Evolutionary conservation across 345 rosid species (phyloP), one percentile per base, ranked within the genome.

Genomic region (Hibiscus trionum): DNA sequence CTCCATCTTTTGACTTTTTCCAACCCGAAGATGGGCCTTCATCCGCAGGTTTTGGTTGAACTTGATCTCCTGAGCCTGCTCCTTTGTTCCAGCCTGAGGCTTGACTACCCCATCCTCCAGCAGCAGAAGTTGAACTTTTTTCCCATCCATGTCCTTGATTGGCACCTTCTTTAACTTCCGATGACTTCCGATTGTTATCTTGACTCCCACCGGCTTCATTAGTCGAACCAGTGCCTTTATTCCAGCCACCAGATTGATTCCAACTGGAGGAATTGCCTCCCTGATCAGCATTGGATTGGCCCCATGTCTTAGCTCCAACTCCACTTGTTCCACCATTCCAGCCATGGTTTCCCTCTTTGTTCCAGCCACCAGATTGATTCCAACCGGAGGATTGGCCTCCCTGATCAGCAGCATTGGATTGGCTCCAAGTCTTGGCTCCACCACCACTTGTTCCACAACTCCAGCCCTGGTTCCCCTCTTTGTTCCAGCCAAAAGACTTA

Each of bases 11-110:
- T 11, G 73, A 60, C 21, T 44, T n/a, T 46, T 5, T 70, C 80
- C 76, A 69, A 26, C 72, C 57, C 15, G 83, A 76, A 5, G 83
- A 60, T 61, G 64, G 60, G 16, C 52, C 75, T 64, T 76, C 76
- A 14, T 61, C 74, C 0, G 61, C 68, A 49, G 69, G 55, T 31
- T 58, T 60, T 55, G 84, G 61, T 50, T 60, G 74, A 74, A 69
- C 60, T 59, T 74, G 71, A 56, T 66, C 69, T 49, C 42, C 62
- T 24, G 67, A 58, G 53, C 72, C 76, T 15, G 64, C 6, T 62
- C 16, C 66, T 26, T 15, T 26, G n/a, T 27, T 27, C 37, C 37
- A 59, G 35, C 63, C 59, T 16, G 47, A 44, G 11, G 5, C 24
- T 64, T 19, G 69, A 11, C 6, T 24, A 66, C 4, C 55, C 70